A percentile compares a stretch with the other conserved stretches of the same genome.
phyloP scores from a whole-genome alignment of 177 flowering plant species.

The Vitis hybrid region DNA sequence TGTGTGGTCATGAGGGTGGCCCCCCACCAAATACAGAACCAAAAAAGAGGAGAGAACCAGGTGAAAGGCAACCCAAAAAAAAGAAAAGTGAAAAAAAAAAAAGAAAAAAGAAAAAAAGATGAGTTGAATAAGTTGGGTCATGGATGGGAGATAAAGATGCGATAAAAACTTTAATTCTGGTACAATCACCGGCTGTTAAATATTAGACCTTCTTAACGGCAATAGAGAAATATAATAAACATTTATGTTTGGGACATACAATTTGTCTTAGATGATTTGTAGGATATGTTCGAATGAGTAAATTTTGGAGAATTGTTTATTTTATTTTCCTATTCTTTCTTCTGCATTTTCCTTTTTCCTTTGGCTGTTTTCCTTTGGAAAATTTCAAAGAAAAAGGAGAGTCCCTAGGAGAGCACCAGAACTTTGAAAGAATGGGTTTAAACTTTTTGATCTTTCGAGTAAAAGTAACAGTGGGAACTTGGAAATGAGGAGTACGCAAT shows the following conservation, averaged over 20 bases:
- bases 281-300: no score
- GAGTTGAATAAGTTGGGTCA: constrained; percentile 25
- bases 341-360: neutral
- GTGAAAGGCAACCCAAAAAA: neutral
- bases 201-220: constrained; percentile 44
- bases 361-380: no score
- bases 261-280: constrained; percentile 9
- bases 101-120: neutral
- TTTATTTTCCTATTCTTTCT: neutral
- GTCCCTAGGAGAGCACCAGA: no score
- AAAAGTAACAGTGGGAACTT: no score
- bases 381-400: no score
- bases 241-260: constrained; percentile 14
- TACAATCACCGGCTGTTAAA: constrained; percentile 38
- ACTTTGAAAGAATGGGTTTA: no score
- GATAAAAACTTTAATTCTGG: constrained; percentile 35
- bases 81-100: neutral
- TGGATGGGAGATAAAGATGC: constrained; percentile 21
- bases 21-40: constrained; percentile 8
- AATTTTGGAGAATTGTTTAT: neutral
- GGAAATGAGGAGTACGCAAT: no score
- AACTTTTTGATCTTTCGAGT: no score
- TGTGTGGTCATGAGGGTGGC: constrained; percentile 20
- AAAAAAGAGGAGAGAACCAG: neutral
- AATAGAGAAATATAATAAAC: neutral